These are phyloP conservation scores for Pulveroboletus sp. DNA, from an alignment of 768 basidiomycete species.

Conservation along the genomic window DNA sequence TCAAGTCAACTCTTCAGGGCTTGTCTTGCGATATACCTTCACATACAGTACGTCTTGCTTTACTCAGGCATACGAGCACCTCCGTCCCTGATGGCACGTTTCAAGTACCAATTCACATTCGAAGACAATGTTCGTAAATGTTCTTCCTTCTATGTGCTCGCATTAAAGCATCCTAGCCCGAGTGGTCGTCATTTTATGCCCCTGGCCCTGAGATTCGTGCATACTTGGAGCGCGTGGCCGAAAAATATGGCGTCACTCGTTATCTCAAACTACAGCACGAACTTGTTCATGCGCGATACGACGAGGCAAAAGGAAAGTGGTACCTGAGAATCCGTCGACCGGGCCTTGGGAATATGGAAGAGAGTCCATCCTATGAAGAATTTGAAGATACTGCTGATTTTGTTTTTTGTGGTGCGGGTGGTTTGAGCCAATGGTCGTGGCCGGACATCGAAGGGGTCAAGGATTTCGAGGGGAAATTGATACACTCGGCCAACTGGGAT, in stretches of 20 bases:
- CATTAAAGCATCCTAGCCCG: constrained; percentile 33
- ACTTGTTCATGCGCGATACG: constrained; percentile 48
- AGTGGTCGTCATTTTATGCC: constrained; percentile 64
- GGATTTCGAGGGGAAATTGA: constrained; percentile 52
- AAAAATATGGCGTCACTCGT: constrained; percentile 51
- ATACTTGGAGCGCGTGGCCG: constrained; percentile 52
- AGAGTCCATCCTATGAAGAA: constrained; percentile 34
- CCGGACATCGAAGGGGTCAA: constrained; percentile 60
- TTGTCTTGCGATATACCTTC: constrained; percentile 63
- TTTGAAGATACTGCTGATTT: constrained; percentile 56
- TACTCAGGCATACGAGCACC: neutral
- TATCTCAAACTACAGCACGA: constrained; percentile 58
- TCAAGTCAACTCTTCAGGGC: constrained; percentile 32
- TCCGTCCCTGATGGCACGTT: neutral
- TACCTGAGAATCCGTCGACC: constrained; percentile 45
- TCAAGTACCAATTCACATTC: constrained; percentile 59
- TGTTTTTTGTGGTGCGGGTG: constrained; percentile 53
- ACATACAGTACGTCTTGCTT: constrained; percentile 41
- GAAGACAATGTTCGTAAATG: constrained; percentile 42
- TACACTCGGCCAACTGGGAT: constrained; percentile 67
- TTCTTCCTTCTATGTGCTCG: neutral
- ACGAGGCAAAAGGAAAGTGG: constrained; percentile 55
- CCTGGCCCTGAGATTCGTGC: constrained; percentile 56
- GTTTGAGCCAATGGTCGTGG: constrained; percentile 61
- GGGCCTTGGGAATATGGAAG: constrained; percentile 5